Evolutionary conservation across 495 filamentous ascomycete genomes (phyloP), one percentile per base, ranked within the genome.

Genomic region (Neurospora sp.): DNA sequence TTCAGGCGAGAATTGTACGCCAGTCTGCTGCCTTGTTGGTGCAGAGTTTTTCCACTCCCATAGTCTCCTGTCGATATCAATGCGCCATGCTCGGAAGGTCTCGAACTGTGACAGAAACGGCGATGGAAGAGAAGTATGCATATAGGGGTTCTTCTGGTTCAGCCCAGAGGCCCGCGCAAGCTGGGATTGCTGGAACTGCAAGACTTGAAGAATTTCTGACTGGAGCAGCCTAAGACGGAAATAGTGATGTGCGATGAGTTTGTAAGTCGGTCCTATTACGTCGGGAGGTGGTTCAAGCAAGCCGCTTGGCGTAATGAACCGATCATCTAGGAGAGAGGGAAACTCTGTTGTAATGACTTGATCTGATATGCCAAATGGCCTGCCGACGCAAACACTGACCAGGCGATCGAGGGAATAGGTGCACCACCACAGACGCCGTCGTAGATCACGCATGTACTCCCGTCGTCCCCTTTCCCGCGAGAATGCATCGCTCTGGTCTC

Each of bases 301-400:
- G 20, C 93, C 94, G n/a, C 85, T 84, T 12, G 90, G 89, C n/a
- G 93, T 97, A 78, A 98, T 98, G 79, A 92, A 94, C 68, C 87
- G 86, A 78, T 98, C 95, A 71, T 97, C 93, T 4, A 97, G 83
- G 72, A 95, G 79, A 2, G 93, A 96, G 12, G 94, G 94, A 77
- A 97, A 97, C 78, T 97, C 93, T 8, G 91, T 98, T 39, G 95
- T 98, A 74, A 98, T 91, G 47, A 95, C 93, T 78, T 96, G 92
- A 80, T 98, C 95, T 9, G 90, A 93, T 72, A 98, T 94, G 38
- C 95, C 94, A 77, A 98, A 97, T 16, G 95, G 95, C 44, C 95
- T 87, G 53, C 95, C 95, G 42, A 98, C 95, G 74, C 94, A 97
- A 18, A 93, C 93, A 73, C 91, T 92, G 69, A 97, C 95, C 27